Conservation (phyloP, 1,284 basidiomycete species). For the Ceratobasidium theobromae region DNA sequence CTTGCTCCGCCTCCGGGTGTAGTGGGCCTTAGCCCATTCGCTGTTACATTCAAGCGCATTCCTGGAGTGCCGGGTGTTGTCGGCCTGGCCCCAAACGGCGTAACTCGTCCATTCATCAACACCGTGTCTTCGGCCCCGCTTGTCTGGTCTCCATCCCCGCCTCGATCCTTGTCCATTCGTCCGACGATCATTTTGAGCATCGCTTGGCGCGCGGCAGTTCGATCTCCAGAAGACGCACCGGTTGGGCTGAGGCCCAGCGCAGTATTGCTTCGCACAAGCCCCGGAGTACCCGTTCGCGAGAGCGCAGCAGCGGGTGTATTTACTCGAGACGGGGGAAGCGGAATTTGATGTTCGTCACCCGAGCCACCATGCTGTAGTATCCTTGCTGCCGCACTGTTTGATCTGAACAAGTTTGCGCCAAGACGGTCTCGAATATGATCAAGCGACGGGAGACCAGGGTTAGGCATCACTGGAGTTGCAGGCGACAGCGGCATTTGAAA, state of each 20-base stretch:
- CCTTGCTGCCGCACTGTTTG: constrained; percentile 70
- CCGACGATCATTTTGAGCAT: constrained; percentile 62
- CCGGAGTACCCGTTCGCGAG: constrained; percentile 21
- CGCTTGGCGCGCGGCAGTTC: constrained; percentile 61
- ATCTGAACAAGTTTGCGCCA: constrained; percentile 61
- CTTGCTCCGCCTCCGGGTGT: background rate
- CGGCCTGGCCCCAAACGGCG: constrained; percentile 4
- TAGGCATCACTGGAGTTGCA: constrained; percentile 6
- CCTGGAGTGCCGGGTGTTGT: background rate
- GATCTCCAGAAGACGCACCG: constrained; percentile 64
- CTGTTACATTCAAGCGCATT: too few species aligned
- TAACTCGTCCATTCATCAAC: constrained; percentile 17
- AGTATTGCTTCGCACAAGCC: constrained; percentile 61
- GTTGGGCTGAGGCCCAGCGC: background rate
- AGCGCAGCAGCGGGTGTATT: constrained; percentile 20
- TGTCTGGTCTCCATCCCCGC: constrained; percentile 44
- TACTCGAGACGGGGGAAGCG: constrained; percentile 18
- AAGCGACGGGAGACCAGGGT: constrained; percentile 52
- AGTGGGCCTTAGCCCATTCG: background rate
- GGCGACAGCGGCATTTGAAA: constrained; percentile 24
- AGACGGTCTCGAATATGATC: constrained; percentile 56
- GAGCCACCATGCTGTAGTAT: constrained; percentile 42
- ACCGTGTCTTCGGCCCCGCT: constrained; percentile 63
- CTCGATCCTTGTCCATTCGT: constrained; percentile 63
- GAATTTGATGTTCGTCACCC: constrained; percentile 19